Base-by-base conservation (phyloP, 129 eudicot species). In the Flaveria robusta region DNA sequence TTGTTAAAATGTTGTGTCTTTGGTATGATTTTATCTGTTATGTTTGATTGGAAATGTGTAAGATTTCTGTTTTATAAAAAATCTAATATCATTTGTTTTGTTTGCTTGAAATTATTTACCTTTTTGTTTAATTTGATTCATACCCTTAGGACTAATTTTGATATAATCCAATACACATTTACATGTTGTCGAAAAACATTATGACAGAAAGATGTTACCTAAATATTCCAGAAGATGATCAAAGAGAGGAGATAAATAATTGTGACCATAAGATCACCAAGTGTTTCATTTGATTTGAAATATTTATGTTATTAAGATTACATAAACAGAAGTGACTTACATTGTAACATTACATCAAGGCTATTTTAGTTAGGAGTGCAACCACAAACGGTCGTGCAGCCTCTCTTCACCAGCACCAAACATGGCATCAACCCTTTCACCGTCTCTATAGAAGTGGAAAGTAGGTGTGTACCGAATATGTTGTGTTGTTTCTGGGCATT, bases 371-470 rank as follows among this genome's bases (percentile, higher is more conserved):
- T 74, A 87, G 23, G 97, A 91, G 82, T 88, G 97, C 84, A 91
- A 75, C 98, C 98, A 93, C 22, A 93, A 83, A 47, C 97, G 98
- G 42, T 93, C 98, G 11, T 82, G 91, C 76, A 93, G 75, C 54
- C 98, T 82, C 59, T 94, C 98, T 82, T 91, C 96, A 43, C 97
- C 98, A 31, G 91, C 91, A 13, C 98, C 98, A 80, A 87, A 87
- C 98, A 94, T 94, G 71, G 85, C 90, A 34, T 94, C 98, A 1
- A 91, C 98, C 74, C 93, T 81, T 73, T 93, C 98, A 68, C 97
- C 96, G 31, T 94, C 96, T 77, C 98, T 83, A 55, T 93, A 93
- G 86, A 93, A 90, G 71, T 90, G 98, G 60, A 88, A 90, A 10
- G 98, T 88, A 5, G 97, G 98, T 5, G 98, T 94, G 86, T 91